Percentiles rank a stretch among this genome's conserved stretches.
phyloP scores from a whole-genome alignment of 805 yeast genomes.

The Candida manassasensis region DNA sequence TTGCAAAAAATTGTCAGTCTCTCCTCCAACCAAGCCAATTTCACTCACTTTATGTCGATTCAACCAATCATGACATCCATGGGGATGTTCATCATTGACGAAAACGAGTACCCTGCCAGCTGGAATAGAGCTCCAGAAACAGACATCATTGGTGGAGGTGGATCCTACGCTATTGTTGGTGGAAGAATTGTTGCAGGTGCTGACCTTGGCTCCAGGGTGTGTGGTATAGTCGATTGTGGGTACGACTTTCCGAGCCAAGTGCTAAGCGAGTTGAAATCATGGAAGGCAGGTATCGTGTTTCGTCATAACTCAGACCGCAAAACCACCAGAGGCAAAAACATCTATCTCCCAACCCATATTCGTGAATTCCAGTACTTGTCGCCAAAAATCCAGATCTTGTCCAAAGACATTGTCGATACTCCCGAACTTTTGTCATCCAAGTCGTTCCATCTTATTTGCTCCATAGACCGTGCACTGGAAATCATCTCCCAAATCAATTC shows the following conservation, averaged over 20 bases:
- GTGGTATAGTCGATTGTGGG: conserved; percentile 79
- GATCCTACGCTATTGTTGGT: conserved; percentile 75
- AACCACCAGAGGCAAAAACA: conserved; percentile 82
- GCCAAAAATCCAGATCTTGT: conserved; percentile 56
- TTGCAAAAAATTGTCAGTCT: too few relatives aligned
- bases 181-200: conserved; percentile 52
- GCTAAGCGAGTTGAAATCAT: conserved; percentile 41
- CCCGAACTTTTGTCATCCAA: conserved; percentile 30
- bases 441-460: conserved; percentile 70
- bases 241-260: conserved; percentile 60
- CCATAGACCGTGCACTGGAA: conserved; percentile 55
- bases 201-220: conserved; percentile 32
- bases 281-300: conserved; percentile 60
- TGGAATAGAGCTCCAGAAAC: conserved; percentile 28
- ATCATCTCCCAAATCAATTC: conserved; percentile 37
- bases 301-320: conserved; percentile 48
- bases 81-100: conserved; percentile 92
- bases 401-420: conserved; percentile 46
- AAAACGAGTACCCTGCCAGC: conserved; percentile 54
- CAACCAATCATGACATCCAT: conserved; percentile 59
- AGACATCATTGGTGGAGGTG: conserved; percentile 85
- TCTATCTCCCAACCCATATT: conserved; percentile 58
- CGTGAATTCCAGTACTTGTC: conserved; percentile 54
- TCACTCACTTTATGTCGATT: too few relatives aligned
- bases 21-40: too few relatives aligned